Conservation (phyloP, 2,329 filamentous ascomycete genomes). For the Dothistroma pini region DNA sequence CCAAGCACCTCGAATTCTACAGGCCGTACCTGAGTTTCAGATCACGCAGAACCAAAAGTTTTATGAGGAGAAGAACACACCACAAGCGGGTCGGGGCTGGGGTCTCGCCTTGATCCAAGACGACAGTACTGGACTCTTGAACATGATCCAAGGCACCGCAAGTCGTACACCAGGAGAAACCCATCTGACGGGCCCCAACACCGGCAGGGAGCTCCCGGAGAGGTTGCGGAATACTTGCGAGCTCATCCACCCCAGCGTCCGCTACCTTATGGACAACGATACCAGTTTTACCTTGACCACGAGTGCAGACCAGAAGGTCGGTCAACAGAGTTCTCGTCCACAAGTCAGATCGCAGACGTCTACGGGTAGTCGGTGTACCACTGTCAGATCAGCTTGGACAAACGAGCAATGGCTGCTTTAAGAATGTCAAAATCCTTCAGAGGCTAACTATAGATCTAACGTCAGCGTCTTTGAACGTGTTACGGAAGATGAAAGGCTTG, state of each 20-base stretch:
- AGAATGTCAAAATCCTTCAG: too few species aligned
- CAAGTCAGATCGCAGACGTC: not conserved
- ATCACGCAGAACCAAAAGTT: slow-evolving; percentile 41
- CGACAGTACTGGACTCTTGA: slow-evolving; percentile 39
- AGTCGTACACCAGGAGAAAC: slow-evolving; percentile 46
- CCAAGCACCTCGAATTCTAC: slow-evolving; percentile 31
- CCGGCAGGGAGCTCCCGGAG: slow-evolving; percentile 36
- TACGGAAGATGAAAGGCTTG: too few species aligned
- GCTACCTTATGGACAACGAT: slow-evolving; percentile 40
- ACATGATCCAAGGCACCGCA: slow-evolving; percentile 41
- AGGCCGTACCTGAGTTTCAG: slow-evolving; percentile 41
- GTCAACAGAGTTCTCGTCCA: too few species aligned
- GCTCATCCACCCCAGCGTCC: slow-evolving; percentile 48
- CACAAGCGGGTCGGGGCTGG: slow-evolving; percentile 34
- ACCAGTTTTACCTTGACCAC: slow-evolving; percentile 35
- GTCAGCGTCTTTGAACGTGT: too few species aligned
- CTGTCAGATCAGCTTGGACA: not conserved
- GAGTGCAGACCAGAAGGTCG: slow-evolving; percentile 7
- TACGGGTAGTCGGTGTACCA: not conserved
- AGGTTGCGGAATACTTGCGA: slow-evolving; percentile 45
- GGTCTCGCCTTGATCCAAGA: slow-evolving; percentile 44
- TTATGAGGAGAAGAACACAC: slow-evolving; percentile 39
- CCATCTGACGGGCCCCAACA: slow-evolving; percentile 39
- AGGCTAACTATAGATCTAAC: too few species aligned
- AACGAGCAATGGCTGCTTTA: not conserved